Conservation (phyloP, 2,329 filamentous ascomycete species). For the Alternaria alternata region DNA sequence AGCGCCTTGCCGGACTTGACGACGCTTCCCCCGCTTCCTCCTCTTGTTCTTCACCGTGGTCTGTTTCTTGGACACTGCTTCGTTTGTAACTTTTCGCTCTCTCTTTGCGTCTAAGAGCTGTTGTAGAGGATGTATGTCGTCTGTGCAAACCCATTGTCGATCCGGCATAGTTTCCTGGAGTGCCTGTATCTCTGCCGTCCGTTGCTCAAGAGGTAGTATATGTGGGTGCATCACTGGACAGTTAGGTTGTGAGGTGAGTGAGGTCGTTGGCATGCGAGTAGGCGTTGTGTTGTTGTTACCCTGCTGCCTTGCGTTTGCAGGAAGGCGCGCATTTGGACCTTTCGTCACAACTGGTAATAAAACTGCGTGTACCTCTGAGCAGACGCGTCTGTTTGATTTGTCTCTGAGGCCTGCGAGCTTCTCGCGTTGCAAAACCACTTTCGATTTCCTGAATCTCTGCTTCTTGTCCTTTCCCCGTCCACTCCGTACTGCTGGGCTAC, state of each 20-base stretch:
- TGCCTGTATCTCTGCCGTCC: neutral
- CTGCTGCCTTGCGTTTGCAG: neutral
- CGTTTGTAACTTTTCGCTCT: neutral
- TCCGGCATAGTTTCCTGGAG: neutral
- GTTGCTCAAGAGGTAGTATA: neutral
- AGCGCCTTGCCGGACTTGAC: neutral
- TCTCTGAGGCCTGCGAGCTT: neutral
- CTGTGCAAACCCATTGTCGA: neutral
- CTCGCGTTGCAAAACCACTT: neutral
- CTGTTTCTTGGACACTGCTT: neutral
- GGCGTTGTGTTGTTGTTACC: neutral
- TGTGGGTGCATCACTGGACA: neutral
- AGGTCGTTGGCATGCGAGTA: neutral
- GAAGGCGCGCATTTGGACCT: neutral
- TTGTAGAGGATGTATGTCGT: neutral
- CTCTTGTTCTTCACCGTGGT: neutral
- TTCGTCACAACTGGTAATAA: neutral
- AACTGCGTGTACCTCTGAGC: neutral
- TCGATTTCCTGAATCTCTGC: neutral
- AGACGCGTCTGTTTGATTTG: neutral
- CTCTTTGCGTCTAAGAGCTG: neutral
- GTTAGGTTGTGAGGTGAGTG: neutral
- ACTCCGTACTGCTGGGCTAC: neutral
- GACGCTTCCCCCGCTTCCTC: neutral
- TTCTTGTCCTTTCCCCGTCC: neutral